phyloP scores from a whole-genome alignment of 2,329 filamentous ascomycete genomes.

The Trichoderma koningii region DNA sequence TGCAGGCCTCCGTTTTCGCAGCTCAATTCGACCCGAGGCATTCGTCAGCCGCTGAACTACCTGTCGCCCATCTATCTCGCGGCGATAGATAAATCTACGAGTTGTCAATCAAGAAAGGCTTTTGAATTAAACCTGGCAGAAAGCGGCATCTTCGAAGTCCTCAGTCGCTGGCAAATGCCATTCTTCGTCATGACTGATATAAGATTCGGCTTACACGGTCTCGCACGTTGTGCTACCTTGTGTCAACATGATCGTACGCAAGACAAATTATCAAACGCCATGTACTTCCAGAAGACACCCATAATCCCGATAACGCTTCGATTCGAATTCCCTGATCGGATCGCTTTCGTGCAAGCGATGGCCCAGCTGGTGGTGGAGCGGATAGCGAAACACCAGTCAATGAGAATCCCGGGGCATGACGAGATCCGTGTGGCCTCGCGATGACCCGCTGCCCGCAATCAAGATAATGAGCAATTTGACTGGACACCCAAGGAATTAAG shows the following conservation, averaged over 20 bases:
- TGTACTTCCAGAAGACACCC: neutral
- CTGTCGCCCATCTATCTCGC: no score
- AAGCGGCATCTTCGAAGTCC: no score
- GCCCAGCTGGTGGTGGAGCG: neutral
- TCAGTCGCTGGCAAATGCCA: neutral
- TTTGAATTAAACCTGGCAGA: no score
- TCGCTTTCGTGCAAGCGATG: neutral
- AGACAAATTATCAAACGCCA: neutral
- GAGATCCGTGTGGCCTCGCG: constrained; percentile 21
- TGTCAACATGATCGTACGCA: neutral
- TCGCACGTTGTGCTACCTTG: neutral
- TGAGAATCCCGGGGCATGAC: constrained; percentile 8
- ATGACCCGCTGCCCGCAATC: constrained; percentile 17
- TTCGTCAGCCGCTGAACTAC: neutral
- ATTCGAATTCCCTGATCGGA: constrained; percentile 1
- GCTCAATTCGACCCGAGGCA: neutral
- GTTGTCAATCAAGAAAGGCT: no score
- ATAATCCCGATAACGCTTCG: neutral
- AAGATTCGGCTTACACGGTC: neutral
- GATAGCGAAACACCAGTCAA: neutral
- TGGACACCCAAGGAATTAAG: neutral
- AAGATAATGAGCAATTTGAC: neutral
- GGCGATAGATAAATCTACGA: no score
- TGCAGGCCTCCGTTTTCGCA: constrained; percentile 13
- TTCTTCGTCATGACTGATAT: neutral